A percentile compares a stretch with the other conserved stretches of the same genome.
phyloP scores from a whole-genome alignment of 805 yeast species.

The Torulaspora maleeae region DNA sequence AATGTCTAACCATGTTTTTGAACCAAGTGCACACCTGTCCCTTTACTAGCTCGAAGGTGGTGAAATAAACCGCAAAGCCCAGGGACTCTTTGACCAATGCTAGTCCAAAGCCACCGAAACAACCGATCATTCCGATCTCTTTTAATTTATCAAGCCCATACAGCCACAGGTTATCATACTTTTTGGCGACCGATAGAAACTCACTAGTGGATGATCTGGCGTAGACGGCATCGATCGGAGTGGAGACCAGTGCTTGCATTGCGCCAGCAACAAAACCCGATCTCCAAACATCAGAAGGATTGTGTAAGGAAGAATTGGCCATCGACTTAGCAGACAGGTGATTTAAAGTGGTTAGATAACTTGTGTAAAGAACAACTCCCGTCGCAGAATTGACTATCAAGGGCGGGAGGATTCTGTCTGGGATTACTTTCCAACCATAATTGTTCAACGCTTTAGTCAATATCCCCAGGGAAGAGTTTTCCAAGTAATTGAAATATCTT shows the following conservation, averaged over 20 bases:
- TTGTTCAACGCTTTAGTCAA: conserved; percentile 62
- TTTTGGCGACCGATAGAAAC: conserved; percentile 50
- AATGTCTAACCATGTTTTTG: conserved; percentile 42
- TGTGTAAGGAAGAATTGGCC: conserved; percentile 23
- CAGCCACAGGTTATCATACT: conserved; percentile 67
- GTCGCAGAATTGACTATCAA: conserved; percentile 83
- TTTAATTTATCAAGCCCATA: conserved; percentile 65
- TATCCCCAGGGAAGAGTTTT: conserved; percentile 78
- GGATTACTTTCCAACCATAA: conserved; percentile 84
- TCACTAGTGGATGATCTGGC: conserved; percentile 77
- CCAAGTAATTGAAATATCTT: conserved; percentile 38
- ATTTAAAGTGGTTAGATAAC: conserved; percentile 57
- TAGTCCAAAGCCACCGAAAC: conserved; percentile 84
- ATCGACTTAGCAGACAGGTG: conserved; percentile 17
- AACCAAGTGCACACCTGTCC: conserved; percentile 56
- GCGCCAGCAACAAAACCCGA: conserved; percentile 88
- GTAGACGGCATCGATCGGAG: conserved; percentile 89
- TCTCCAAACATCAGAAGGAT: conserved; percentile 53
- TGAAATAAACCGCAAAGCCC: conserved; percentile 83
- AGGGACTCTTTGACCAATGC: conserved; percentile 69
- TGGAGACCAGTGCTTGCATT: conserved; percentile 83
- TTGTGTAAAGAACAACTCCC: conserved; percentile 78
- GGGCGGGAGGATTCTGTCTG: conserved; percentile 78
- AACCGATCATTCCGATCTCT: conserved; percentile 76
- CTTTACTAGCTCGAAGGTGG: conserved; percentile 73